A percentile compares a stretch with the other conserved stretches of the same genome.
phyloP scores from a whole-genome alignment of 768 basidiomycete genomes.

The Kwoniella europaea region DNA sequence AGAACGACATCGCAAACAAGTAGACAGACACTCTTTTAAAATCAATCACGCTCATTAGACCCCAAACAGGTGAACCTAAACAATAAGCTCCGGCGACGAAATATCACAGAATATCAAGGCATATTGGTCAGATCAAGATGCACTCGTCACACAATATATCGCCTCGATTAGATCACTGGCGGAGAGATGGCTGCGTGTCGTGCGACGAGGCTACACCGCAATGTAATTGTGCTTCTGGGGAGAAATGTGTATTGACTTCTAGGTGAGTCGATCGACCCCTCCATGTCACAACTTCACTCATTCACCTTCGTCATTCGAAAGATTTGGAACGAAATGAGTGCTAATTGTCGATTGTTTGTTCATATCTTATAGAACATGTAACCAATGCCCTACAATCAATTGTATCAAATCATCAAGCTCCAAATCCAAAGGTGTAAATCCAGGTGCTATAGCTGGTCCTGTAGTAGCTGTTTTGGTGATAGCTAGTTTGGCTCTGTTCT shows the following conservation, averaged over 20 bases:
- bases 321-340: too few relatives aligned
- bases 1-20: not conserved
- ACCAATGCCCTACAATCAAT: constrained; percentile 52
- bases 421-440: constrained; percentile 38
- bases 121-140: constrained; percentile 10
- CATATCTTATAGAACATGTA: constrained; percentile 51
- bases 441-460: constrained; percentile 56
- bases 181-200: constrained; percentile 33
- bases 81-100: not conserved
- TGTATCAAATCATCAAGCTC: constrained; percentile 41
- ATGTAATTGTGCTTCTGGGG: constrained; percentile 49
- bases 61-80: not conserved
- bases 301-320: not conserved
- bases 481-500: constrained; percentile 53
- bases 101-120: not conserved
- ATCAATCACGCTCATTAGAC: not conserved
- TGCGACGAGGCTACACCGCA: constrained; percentile 43
- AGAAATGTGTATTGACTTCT: constrained; percentile 48
- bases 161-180: constrained; percentile 12
- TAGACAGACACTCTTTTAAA: not conserved
- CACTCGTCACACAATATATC: constrained; percentile 19
- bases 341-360: not conserved
- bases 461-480: constrained; percentile 55
- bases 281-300: not conserved
- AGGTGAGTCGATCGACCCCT: constrained; percentile 35